Percentiles rank a stretch among this genome's conserved stretches.
These are phyloP conservation scores for Elongisporangium undulatum DNA, from an alignment of 352 stramenopile species.

Conservation along the genomic window DNA sequence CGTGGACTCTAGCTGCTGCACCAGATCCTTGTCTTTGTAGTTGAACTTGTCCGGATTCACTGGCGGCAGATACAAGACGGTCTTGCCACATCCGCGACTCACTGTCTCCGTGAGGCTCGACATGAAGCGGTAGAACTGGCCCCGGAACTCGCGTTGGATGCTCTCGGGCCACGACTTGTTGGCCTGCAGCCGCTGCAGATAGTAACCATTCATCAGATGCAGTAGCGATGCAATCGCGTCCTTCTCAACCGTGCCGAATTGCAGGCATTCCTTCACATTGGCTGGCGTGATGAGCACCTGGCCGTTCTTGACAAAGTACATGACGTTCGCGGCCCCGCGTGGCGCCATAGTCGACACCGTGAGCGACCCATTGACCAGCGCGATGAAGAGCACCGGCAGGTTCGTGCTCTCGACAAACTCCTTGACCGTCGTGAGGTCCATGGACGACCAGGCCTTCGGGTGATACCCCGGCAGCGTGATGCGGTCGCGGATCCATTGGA, in stretches of 20 bases:
- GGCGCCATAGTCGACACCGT: slow-evolving; percentile 54
- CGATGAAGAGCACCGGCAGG: slow-evolving; percentile 68
- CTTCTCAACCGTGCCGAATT: slow-evolving; percentile 76
- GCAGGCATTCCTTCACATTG: slow-evolving; percentile 54
- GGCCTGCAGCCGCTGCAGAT: slow-evolving; percentile 70
- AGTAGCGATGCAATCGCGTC: slow-evolving; percentile 78
- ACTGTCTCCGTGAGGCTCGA: slow-evolving; percentile 92
- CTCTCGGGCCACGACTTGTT: slow-evolving; percentile 90
- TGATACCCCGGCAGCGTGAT: slow-evolving; percentile 70
- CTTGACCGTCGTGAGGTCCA: slow-evolving; percentile 77
- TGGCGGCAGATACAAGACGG: slow-evolving; percentile 90
- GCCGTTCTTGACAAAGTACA: slow-evolving; percentile 90
- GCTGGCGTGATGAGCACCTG: slow-evolving; percentile 54
- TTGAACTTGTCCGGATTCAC: slow-evolving; percentile 83
- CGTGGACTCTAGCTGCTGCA: slow-evolving; percentile 95
- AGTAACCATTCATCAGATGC: slow-evolving; percentile 84
- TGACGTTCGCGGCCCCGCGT: slow-evolving; percentile 41
- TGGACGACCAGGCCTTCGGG: slow-evolving; percentile 64
- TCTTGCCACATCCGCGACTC: slow-evolving; percentile 90
- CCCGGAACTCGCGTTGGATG: slow-evolving; percentile 92
- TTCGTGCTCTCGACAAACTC: slow-evolving; percentile 74
- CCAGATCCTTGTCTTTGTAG: slow-evolving; percentile 92
- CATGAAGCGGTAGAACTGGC: slow-evolving; percentile 95
- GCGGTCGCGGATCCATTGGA: slow-evolving; percentile 83
- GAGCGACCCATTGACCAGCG: slow-evolving; percentile 38